Evolutionary conservation across 2,329 filamentous ascomycete genomes (phyloP).

Genomic region (Arthroderma sp.): DNA sequence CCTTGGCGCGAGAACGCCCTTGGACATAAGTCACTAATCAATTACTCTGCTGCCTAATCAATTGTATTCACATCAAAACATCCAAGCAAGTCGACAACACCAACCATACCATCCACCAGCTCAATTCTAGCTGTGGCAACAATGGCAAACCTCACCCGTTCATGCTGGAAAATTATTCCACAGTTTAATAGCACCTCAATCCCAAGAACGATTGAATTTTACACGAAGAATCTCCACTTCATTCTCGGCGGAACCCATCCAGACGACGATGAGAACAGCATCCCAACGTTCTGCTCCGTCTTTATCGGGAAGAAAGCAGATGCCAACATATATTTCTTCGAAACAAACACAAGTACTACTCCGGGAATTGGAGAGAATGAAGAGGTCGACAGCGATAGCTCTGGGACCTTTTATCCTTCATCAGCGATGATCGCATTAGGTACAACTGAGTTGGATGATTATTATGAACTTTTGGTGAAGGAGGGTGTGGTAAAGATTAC

Average conservation of each 20-base stretch:
- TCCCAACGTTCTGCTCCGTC: conserved; percentile 12
- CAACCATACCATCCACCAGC: no score
- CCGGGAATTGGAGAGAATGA: background rate
- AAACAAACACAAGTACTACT: background rate
- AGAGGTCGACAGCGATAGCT: background rate
- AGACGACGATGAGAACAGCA: conserved; percentile 6
- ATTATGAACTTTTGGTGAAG: conserved; percentile 7
- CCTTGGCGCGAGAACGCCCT: no score
- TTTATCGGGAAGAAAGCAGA: conserved; percentile 12
- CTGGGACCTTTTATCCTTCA: conserved; percentile 4
- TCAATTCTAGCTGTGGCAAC: background rate
- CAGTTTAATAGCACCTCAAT: conserved; percentile 11
- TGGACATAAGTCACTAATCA: no score
- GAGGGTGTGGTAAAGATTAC: conserved; percentile 9
- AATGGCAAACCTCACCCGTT: conserved; percentile 3
- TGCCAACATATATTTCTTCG: conserved; percentile 13
- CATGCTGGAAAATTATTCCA: conserved; percentile 14
- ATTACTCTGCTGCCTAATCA: no score
- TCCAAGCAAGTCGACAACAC: no score
- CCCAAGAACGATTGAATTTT: conserved; percentile 10
- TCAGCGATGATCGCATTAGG: conserved; percentile 13
- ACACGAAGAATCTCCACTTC: conserved; percentile 12
- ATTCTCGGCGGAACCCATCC: conserved; percentile 12
- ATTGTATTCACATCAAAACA: no score
- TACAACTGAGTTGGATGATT: conserved; percentile 11